Evolutionary conservation across 176 grass and related monocot genomes (phyloP).

Genomic region (Chloris gayana): DNA sequence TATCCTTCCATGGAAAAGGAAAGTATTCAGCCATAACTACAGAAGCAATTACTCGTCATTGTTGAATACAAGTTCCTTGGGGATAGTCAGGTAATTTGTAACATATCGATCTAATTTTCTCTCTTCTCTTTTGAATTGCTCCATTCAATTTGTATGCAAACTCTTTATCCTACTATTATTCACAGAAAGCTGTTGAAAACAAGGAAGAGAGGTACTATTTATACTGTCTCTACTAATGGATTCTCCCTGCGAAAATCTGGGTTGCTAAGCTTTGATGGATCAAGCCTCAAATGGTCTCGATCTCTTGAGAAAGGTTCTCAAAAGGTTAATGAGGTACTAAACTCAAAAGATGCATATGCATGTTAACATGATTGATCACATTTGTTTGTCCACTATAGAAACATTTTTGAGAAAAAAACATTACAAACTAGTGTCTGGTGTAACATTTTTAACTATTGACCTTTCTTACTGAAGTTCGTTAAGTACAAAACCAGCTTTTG

Average conservation of each 20-base stretch:
- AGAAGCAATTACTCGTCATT: constrained; percentile 43
- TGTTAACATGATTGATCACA: constrained; percentile 21
- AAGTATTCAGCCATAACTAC: constrained; percentile 63
- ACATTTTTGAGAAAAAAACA: not conserved
- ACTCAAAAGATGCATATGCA: constrained; percentile 25
- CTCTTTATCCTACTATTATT: constrained; percentile 33
- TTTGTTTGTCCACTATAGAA: constrained; percentile 1
- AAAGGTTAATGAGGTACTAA: constrained; percentile 62
- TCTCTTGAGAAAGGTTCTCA: constrained; percentile 81
- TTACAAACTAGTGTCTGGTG: constrained; percentile 5
- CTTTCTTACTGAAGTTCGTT: constrained; percentile 17
- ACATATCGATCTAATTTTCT: not conserved
- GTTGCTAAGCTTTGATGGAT: constrained; percentile 51
- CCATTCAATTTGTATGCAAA: constrained; percentile 28
- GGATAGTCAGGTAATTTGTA: constrained; percentile 68
- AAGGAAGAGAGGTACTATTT: constrained; percentile 74
- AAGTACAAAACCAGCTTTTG: constrained; percentile 4
- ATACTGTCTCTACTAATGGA: constrained; percentile 79
- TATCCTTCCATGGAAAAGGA: constrained; percentile 95
- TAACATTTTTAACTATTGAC: not conserved
- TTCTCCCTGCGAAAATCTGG: constrained; percentile 89
- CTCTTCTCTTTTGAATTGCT: constrained; percentile 29
- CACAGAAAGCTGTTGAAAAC: constrained; percentile 68
- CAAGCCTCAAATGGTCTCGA: constrained; percentile 95
- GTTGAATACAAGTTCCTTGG: constrained; percentile 50